Base-by-base conservation (phyloP, 164 flowering plant genomes). In the Umbellularia californica region DNA sequence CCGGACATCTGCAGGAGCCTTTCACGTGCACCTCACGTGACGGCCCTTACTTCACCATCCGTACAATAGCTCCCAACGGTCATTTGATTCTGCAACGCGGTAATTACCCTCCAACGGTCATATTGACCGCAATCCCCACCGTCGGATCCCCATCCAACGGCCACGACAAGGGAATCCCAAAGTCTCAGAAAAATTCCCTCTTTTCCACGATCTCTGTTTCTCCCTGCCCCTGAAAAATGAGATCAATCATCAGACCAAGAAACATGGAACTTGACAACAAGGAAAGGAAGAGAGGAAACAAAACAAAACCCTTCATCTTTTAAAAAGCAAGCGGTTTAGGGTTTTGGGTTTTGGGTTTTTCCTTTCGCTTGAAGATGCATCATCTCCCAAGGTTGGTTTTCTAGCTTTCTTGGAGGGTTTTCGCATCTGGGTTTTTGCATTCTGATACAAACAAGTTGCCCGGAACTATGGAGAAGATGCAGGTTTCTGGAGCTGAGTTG, bases 71-170 rank as follows among this genome's bases (percentile, higher is more conserved):
- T 24, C 65, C 74, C 60, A 78, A 78, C 81, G 81, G 81, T 78
- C 73, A 71, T 71, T 52, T 71, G 73, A 55, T 55, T 55, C 60
- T 55, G 17, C 15, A 41, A 52, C 73, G 64, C 13, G 10, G 22
- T 70, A 41, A 22, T n/a, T 68, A 24, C 60, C 72, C 68, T 50
- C 79, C 88, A 90, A 88, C 97, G 95, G 95, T 89, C 90, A 82
- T 78, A 82, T 87, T 86, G 76, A 79, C 81, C 84, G 80, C 83
- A 71, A 81, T 47, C 47, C 66, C 75, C 20, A 55, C 85, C 91
- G 75, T 84, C 76, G 0, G 87, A 87, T 89, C 55, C 23, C 52
- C 68, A 85, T 88, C 90, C 78, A 70, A 83, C 88, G 89, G 83
- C 70, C 81, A 25, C 19, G 22, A 71, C 51, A 41, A 22, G 15